Evolutionary conservation across 306 rosid species (phyloP).

Genomic region (Alnus rubra): DNA sequence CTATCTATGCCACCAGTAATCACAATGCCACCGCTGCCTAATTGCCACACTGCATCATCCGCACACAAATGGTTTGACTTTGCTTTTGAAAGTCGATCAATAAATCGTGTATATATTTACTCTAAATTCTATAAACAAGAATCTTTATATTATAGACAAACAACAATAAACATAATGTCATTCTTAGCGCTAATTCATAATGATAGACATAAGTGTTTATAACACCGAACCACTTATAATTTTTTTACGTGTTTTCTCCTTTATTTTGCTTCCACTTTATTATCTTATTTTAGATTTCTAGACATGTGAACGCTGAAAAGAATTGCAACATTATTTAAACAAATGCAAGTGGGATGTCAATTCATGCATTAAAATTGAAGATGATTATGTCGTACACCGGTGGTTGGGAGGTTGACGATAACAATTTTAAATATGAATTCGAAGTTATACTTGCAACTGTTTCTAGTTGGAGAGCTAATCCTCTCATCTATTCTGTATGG

Average conservation of each 20-base stretch:
- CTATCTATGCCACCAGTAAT: background rate
- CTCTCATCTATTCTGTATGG: background rate
- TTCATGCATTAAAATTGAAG: constrained; percentile 19
- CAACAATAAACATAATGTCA: too few species aligned
- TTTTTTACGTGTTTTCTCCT: too few species aligned
- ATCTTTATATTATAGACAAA: too few species aligned
- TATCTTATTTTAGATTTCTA: too few species aligned
- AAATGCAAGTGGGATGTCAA: background rate
- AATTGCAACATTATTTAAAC: background rate
- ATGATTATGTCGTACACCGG: background rate
- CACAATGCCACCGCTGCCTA: constrained; percentile 6
- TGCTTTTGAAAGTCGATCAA: background rate
- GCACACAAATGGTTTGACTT: background rate
- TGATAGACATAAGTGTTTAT: too few species aligned
- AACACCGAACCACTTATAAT: too few species aligned
- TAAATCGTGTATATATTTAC: background rate
- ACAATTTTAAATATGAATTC: background rate
- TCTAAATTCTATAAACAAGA: too few species aligned
- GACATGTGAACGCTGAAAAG: background rate
- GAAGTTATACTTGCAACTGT: background rate
- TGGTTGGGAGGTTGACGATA: background rate
- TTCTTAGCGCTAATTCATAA: too few species aligned
- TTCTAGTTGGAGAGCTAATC: constrained; percentile 7
- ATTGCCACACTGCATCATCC: background rate
- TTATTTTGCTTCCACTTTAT: too few species aligned